These are phyloP conservation scores for Lactifluus echinatus DNA, from an alignment of 768 basidiomycete species.

Conservation along the genomic window DNA sequence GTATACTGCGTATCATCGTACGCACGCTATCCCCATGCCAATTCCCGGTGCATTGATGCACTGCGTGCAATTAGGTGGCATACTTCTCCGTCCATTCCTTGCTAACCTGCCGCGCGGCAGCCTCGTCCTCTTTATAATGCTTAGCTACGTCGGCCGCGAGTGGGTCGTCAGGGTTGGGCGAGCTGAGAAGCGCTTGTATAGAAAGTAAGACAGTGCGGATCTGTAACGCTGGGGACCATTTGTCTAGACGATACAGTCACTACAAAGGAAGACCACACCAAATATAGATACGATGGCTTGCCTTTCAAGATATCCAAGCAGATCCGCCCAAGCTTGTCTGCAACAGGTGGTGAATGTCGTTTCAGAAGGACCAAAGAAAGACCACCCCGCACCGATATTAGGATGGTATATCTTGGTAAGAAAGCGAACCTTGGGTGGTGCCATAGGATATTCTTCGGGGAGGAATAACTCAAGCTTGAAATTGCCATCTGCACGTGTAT, in stretches of 20 bases:
- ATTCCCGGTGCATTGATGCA: neutral
- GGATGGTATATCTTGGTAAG: constrained; percentile 98
- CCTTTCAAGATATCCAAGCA: constrained; percentile 98
- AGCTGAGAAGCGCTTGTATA: constrained; percentile 90
- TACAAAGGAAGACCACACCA: neutral
- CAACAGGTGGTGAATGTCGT: neutral
- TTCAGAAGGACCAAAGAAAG: neutral
- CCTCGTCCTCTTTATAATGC: constrained; percentile 97
- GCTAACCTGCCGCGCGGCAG: constrained; percentile 85
- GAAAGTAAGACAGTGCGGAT: constrained; percentile 97
- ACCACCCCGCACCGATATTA: constrained; percentile 75
- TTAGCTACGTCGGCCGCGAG: constrained; percentile 93
- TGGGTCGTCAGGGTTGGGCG: constrained; percentile 96
- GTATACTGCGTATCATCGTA: constrained; percentile 2
- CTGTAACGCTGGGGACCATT: constrained; percentile 98
- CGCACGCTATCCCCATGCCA: neutral
- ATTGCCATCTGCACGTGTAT: constrained; percentile 54
- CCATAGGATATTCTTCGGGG: constrained; percentile 99
- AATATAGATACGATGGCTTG: constrained; percentile 27
- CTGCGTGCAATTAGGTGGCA: constrained; percentile 35
- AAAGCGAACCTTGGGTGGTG: constrained; percentile 96
- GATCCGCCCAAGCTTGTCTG: constrained; percentile 97
- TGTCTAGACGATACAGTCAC: constrained; percentile 46
- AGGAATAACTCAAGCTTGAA: constrained; percentile 97
- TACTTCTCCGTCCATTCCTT: constrained; percentile 93